These are phyloP conservation scores for Xylaria sp. DNA, from an alignment of 2,329 filamentous ascomycete genomes.

Conservation along the genomic window DNA sequence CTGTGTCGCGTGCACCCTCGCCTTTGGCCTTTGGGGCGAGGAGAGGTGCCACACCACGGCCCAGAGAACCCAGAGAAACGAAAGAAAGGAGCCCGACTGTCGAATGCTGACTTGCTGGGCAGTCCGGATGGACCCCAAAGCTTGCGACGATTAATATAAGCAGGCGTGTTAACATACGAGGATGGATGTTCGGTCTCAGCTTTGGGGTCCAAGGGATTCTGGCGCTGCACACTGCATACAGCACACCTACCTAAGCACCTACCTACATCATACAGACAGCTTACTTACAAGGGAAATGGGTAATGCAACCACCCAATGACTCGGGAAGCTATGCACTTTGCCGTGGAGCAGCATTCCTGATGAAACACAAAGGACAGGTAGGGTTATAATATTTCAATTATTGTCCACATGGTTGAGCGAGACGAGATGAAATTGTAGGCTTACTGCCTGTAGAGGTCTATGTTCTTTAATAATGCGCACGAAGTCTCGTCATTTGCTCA, in stretches of 20 bases:
- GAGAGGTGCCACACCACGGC: slow-evolving; percentile 20
- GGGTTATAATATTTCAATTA: slow-evolving; percentile 2
- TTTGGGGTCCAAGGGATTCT: slow-evolving; percentile 45
- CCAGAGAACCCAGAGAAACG: background rate
- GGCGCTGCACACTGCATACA: slow-evolving; percentile 1
- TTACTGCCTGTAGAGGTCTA: background rate
- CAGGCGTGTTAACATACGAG: background rate
- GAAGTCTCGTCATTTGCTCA: background rate
- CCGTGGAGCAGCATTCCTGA: background rate
- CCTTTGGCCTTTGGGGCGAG: background rate
- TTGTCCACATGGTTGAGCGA: slow-evolving; percentile 11
- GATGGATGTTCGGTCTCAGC: slow-evolving; percentile 29
- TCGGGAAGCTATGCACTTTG: slow-evolving; percentile 15
- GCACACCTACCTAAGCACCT: background rate
- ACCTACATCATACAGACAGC: too few species aligned
- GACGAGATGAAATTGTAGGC: background rate
- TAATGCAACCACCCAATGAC: background rate
- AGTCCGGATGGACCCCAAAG: slow-evolving; percentile 43
- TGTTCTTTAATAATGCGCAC: background rate
- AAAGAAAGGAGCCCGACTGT: background rate
- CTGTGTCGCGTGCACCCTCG: slow-evolving; percentile 26
- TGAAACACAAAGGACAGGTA: slow-evolving; percentile 14
- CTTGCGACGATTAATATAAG: slow-evolving; percentile 9
- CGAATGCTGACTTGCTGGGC: slow-evolving; percentile 18
- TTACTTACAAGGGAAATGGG: background rate